Percentiles rank a stretch among this genome's conserved stretches.
phyloP scores from a whole-genome alignment of 176 grass and related monocot species.

The Coix lacrymajobi region DNA sequence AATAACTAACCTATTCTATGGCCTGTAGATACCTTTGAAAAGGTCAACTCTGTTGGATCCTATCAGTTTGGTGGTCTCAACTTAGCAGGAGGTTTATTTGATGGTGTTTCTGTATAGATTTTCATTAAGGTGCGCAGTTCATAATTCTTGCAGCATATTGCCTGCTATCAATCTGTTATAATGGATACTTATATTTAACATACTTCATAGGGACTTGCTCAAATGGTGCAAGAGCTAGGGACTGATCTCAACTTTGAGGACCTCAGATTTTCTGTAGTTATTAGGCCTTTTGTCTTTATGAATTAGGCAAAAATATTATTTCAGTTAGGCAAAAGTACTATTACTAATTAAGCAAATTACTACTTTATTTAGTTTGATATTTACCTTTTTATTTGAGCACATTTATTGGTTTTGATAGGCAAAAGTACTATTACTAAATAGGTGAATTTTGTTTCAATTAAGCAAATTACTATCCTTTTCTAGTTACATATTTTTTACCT shows the following conservation, averaged over 20 bases:
- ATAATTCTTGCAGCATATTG: background rate
- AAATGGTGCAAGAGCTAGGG: constrained; percentile 90
- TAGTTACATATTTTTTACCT: too few species aligned
- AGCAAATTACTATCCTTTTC: too few species aligned
- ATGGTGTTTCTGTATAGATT: constrained; percentile 63
- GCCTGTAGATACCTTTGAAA: constrained; percentile 73
- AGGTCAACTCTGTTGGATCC: constrained; percentile 54
- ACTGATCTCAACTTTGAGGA: constrained; percentile 43
- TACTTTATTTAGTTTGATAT: too few species aligned
- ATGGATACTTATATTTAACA: constrained; percentile 20
- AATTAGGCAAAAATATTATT: too few species aligned
- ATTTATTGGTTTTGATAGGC: too few species aligned
- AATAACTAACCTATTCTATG: constrained; percentile 18
- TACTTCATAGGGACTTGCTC: constrained; percentile 67
- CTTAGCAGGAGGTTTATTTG: constrained; percentile 34
- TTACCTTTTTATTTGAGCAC: too few species aligned
- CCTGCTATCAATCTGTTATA: constrained; percentile 1
- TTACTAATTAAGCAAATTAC: too few species aligned
- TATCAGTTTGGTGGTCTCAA: constrained; percentile 52
- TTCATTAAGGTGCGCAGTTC: constrained; percentile 62
- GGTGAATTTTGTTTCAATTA: too few species aligned
- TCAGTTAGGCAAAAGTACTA: too few species aligned
- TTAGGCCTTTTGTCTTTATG: too few species aligned
- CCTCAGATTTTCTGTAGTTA: constrained; percentile 41
- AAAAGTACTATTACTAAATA: too few species aligned